Evolutionary conservation across 2,329 filamentous ascomycete genomes (phyloP), one percentile per base, ranked within the genome.

Genomic region (Magnaporthiopsis rhizophila): DNA sequence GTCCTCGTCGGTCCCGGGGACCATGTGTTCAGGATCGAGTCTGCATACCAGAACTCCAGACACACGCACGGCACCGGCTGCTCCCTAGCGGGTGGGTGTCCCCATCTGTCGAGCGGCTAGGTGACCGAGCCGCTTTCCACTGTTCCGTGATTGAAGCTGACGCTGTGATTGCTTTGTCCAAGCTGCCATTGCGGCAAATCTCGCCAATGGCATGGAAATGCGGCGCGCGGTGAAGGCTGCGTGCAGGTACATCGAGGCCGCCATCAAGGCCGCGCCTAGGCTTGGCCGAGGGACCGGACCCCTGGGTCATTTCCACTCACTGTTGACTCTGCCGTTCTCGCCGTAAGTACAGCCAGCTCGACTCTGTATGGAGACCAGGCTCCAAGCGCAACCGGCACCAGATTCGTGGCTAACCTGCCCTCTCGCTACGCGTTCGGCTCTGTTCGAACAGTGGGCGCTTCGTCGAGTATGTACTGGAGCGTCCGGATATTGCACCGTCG

Each of bases 61-160:
- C 94, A 94, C 72, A 98, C 94, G 0, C 95, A 99, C 71, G 95
- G 95, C 0, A 98, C 95, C 0, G 95, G 95, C 4, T 99, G 95
- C 73, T 96, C 92, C 12, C 82, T 98, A 66, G 95, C 95, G 57
- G 97, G 88, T 90, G 75, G 79, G 87, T 80, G 36, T 62, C 34
- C 34, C 18, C 5, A 5, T 18, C 30, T 53, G 5, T 50, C 21
- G 56, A 58, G 12, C 18, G 3, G 12, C 28, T 30, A 7, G 30
- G 30, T 58, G 45, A 1, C n/a, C 45, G 21, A n/a, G 3, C 45
- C 3, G 8, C 21, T 13, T 8, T 50, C n/a, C 45, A 11, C 34
- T 24, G 21, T 24, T 11, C 45, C n/a, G 7, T 30, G 30, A 30
- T 30, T 30, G 21, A 53, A 21, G 6, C 56, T 59, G 24, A 61